phyloP scores from a whole-genome alignment of 768 basidiomycete species.

The Exidia glandulosa region DNA sequence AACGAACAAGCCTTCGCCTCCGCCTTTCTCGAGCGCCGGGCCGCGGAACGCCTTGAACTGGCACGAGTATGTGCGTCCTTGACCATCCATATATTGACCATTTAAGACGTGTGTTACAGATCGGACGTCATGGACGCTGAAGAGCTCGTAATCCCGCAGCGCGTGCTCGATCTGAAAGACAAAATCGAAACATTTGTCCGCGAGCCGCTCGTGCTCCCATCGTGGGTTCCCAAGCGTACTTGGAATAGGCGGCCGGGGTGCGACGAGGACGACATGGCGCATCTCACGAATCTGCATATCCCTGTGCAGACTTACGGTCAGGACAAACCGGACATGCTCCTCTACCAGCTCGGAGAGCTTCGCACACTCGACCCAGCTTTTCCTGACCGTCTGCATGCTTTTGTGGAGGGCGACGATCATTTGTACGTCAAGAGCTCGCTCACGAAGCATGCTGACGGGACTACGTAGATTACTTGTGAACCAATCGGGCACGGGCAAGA shows the following conservation, averaged over 20 bases:
- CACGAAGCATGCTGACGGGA: not conserved
- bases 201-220: not conserved
- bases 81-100: too few species aligned
- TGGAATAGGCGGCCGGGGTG: not conserved
- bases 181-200: too few species aligned
- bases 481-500: not conserved
- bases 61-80: too few species aligned
- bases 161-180: too few species aligned
- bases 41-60: too few species aligned
- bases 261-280: not conserved
- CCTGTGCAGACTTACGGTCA: not conserved
- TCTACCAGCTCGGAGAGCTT: not conserved
- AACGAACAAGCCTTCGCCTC: too few species aligned
- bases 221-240: not conserved
- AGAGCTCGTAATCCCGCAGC: too few species aligned
- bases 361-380: not conserved
- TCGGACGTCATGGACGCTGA: too few species aligned
- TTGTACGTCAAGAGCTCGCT: not conserved
- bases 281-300: not conserved
- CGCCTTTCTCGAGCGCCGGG: too few species aligned
- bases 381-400: not conserved
- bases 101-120: too few species aligned
- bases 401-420: not conserved
- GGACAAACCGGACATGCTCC: not conserved
- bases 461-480: not conserved